Conservation (phyloP, 129 eudicot species). For the Sambucus nigra region DNA sequence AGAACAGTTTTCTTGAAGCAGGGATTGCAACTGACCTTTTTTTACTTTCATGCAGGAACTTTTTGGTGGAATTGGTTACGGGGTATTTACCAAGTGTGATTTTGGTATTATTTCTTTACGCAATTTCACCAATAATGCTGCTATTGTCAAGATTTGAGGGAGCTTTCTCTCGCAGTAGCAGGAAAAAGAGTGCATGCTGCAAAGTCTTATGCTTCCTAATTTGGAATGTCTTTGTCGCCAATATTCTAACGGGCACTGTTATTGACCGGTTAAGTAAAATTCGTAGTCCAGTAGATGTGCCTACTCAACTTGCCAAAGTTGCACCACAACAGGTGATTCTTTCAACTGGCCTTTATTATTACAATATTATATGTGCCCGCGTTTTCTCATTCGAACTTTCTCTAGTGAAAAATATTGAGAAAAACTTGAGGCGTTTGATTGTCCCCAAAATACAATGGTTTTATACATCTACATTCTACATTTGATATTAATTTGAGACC, state of each 20-base stretch:
- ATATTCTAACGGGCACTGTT: conserved; percentile 66
- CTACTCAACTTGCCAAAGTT: conserved; percentile 52
- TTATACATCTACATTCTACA: too few species aligned
- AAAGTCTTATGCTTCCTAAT: conserved; percentile 60
- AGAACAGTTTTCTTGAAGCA: not conserved
- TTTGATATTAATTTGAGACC: too few species aligned
- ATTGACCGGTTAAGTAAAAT: conserved; percentile 40
- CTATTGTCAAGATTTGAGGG: conserved; percentile 87
- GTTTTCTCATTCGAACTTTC: too few species aligned
- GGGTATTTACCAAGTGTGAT: conserved; percentile 92
- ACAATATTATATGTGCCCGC: too few species aligned
- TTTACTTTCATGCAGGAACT: conserved; percentile 32
- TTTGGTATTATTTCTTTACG: conserved; percentile 48
- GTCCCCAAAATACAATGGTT: too few species aligned
- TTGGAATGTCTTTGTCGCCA: conserved; percentile 89
- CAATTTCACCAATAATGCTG: conserved; percentile 77
- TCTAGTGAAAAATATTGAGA: too few species aligned
- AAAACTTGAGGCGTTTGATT: too few species aligned
- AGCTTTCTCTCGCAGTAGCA: conserved; percentile 68
- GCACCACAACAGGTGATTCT: conserved; percentile 67
- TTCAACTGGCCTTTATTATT: not conserved
- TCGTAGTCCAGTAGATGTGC: conserved; percentile 46
- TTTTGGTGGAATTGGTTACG: conserved; percentile 36
- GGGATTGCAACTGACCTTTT: not conserved
- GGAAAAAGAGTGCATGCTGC: conserved; percentile 74